Conservation (phyloP, 31 red algal species). For the Asparagopsis taxiformis region DNA sequence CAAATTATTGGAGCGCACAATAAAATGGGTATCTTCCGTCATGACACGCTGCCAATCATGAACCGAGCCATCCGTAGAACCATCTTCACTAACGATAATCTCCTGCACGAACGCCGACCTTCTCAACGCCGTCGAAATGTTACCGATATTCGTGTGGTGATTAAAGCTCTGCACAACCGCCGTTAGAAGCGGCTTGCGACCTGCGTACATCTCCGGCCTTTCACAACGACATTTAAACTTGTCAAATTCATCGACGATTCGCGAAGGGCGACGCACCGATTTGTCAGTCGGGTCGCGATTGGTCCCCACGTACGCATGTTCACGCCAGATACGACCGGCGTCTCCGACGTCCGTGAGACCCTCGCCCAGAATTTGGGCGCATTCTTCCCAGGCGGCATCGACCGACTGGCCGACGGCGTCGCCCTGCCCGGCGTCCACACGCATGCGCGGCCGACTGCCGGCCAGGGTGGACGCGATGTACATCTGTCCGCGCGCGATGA, state of each 20-base stretch:
- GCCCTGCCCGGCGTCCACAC: neutral
- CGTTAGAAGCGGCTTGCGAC: slow-evolving; percentile 33
- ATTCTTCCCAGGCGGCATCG: slow-evolving; percentile 39
- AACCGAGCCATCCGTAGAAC: slow-evolving; percentile 73
- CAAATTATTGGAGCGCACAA: slow-evolving; percentile 73
- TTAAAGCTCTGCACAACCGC: slow-evolving; percentile 84
- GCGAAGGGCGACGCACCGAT: neutral
- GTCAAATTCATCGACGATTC: neutral
- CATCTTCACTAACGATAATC: slow-evolving; percentile 75
- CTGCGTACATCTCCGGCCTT: slow-evolving; percentile 30
- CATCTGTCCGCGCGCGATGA: slow-evolving; percentile 31
- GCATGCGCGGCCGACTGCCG: slow-evolving; percentile 30
- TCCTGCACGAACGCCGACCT: slow-evolving; percentile 33
- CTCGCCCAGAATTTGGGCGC: slow-evolving; percentile 17
- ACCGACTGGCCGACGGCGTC: neutral
- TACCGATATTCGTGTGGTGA: slow-evolving; percentile 64
- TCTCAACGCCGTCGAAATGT: slow-evolving; percentile 48
- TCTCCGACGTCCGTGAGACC: slow-evolving; percentile 48
- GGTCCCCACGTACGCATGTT: slow-evolving; percentile 61
- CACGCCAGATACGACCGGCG: slow-evolving; percentile 38
- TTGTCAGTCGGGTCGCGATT: slow-evolving; percentile 16
- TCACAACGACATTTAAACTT: slow-evolving; percentile 55
- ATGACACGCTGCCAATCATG: slow-evolving; percentile 64
- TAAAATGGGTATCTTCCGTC: slow-evolving; percentile 45
- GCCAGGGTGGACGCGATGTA: slow-evolving; percentile 68